Percentiles rank a stretch among this genome's conserved stretches.
Evolutionary conservation across 2,329 filamentous ascomycete species (phyloP).

Genomic region (Stenocarpella maydis): DNA sequence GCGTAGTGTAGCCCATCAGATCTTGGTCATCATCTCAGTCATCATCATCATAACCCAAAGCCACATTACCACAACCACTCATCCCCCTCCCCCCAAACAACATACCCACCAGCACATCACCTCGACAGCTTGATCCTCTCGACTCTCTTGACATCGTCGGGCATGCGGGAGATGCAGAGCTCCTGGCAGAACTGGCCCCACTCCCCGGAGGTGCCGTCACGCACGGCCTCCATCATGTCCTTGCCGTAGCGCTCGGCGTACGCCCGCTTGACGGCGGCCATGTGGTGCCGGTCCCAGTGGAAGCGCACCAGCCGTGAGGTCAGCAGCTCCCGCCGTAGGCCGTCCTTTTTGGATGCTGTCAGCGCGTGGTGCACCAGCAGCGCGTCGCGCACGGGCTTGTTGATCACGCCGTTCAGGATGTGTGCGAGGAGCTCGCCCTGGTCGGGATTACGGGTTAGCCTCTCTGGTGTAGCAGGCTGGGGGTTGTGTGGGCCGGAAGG

Average conservation of each 20-base stretch:
- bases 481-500: not conserved
- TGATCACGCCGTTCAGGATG: slow-evolving; percentile 96
- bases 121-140: slow-evolving; percentile 48
- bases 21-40: slow-evolving; percentile 3
- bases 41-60: slow-evolving; percentile 10
- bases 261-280: slow-evolving; percentile 80
- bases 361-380: slow-evolving; percentile 91
- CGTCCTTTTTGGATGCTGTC: slow-evolving; percentile 73
- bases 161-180: slow-evolving; percentile 70
- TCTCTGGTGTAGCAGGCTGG: not conserved
- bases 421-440: slow-evolving; percentile 95
- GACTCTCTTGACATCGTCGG: slow-evolving; percentile 64
- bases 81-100: not conserved
- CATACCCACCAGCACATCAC: not conserved
- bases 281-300: slow-evolving; percentile 90
- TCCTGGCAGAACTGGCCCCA: slow-evolving; percentile 80
- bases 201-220: slow-evolving; percentile 77
- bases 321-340: slow-evolving; percentile 82
- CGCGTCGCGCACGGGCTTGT: slow-evolving; percentile 91
- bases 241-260: slow-evolving; percentile 80
- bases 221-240: slow-evolving; percentile 79
- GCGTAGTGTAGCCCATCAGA: not conserved
- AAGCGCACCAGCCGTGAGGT: slow-evolving; percentile 87
- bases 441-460: slow-evolving; percentile 32
- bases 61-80: not conserved